Conservation (phyloP, 441 rosid genomes). For the Populus hybrid region DNA sequence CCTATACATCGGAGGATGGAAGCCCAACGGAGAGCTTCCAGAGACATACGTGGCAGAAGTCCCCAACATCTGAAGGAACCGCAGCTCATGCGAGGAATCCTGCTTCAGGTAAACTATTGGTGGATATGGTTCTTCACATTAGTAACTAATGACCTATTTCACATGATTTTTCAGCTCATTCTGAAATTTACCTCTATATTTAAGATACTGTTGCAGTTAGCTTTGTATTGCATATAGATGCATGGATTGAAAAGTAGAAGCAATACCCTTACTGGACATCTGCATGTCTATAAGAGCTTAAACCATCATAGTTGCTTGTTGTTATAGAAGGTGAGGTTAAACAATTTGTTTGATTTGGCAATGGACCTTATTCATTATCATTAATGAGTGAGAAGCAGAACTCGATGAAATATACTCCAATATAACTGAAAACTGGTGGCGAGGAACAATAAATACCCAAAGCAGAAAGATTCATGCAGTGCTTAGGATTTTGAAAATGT, state of each 20-base stretch:
- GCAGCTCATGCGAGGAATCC: slow-evolving; percentile 38
- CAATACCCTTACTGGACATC: neutral
- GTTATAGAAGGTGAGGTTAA: neutral
- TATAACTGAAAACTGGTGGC: no score
- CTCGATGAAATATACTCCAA: neutral
- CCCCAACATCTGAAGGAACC: slow-evolving; percentile 59
- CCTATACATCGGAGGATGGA: slow-evolving; percentile 65
- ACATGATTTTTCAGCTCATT: slow-evolving; percentile 1
- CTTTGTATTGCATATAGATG: neutral
- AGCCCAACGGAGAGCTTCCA: slow-evolving; percentile 57
- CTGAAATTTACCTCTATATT: neutral
- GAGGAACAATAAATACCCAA: neutral
- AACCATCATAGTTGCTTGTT: neutral
- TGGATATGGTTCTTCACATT: slow-evolving; percentile 5
- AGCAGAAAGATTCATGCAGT: neutral
- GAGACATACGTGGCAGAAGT: slow-evolving; percentile 59
- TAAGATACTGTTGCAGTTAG: neutral
- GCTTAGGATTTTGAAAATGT: neutral
- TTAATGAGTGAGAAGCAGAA: neutral
- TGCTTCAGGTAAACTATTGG: slow-evolving; percentile 48
- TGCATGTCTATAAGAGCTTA: neutral
- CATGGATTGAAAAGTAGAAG: neutral
- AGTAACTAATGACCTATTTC: neutral
- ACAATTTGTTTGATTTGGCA: neutral
- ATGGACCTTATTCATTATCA: neutral